Conservation (phyloP, 202 grass and related monocot genomes). For the Dendrocalamus latiflorus region DNA sequence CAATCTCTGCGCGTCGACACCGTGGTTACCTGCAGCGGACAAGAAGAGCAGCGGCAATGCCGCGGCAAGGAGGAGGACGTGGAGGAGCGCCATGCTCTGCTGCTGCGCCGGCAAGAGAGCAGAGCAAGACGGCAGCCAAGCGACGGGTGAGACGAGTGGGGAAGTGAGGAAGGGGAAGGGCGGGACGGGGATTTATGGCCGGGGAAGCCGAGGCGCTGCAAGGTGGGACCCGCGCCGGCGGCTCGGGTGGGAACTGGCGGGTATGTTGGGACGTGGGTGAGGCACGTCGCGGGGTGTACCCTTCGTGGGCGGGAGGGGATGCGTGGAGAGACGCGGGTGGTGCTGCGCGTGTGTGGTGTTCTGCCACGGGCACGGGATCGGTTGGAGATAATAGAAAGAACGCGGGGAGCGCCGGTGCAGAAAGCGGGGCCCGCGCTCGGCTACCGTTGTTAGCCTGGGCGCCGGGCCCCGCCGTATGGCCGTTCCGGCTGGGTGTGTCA, state of each 20-base stretch:
- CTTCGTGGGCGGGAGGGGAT: neutral
- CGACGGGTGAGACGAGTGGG: neutral
- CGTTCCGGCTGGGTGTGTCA: neutral
- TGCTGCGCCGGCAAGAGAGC: neutral
- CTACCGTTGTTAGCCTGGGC: slow-evolving; percentile 31
- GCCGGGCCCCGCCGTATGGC: neutral
- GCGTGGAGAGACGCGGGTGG: neutral
- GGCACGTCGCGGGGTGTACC: neutral
- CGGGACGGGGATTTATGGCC: slow-evolving; percentile 19
- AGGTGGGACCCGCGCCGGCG: neutral
- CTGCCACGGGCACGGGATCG: neutral
- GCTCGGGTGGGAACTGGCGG: slow-evolving; percentile 1
- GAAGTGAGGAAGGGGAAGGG: neutral
- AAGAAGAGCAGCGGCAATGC: slow-evolving; percentile 24
- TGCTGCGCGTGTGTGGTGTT: neutral
- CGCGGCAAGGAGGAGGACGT: slow-evolving; percentile 18
- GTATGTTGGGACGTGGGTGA: slow-evolving; percentile 13
- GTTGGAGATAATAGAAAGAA: neutral
- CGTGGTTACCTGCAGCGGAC: slow-evolving; percentile 11
- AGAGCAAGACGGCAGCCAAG: neutral
- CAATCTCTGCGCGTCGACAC: neutral
- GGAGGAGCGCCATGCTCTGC: slow-evolving; percentile 38
- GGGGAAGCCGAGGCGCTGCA: neutral
- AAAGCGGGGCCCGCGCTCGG: neutral
- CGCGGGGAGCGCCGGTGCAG: neutral